Evolutionary conservation across 176 grass and related monocot genomes (phyloP), one percentile per base, ranked within the genome.

Genomic region (Triticum turgidum): DNA sequence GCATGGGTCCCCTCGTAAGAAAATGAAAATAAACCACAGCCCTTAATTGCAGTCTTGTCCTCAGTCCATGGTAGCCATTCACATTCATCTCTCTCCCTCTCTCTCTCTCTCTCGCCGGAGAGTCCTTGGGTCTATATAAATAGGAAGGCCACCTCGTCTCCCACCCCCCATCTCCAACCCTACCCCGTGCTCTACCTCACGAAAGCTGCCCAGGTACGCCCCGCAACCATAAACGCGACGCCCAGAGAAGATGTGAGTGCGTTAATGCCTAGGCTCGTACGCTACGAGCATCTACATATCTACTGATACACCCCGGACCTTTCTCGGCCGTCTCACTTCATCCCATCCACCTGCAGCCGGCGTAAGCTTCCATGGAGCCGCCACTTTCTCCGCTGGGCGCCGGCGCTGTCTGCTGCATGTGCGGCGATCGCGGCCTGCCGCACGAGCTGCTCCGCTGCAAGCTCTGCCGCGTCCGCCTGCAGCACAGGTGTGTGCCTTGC

Each of bases 321-420:
- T 80, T 30, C 34, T 52, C 34, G 34, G 2, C 63, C 64, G 18
- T 64, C 78, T 80, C 77, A 25, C 33, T 13, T 7, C 5, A 54
- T 15, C 41, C 71, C 17, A 37, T 62, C 58, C 76, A 79, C 34
- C 69, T 41, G 77, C 39, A 0, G 70, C 11, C 10, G 9, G 6
- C 67, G 22, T n/a, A 15, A 15, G 12, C 24, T 44, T 8, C 49
- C 66, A 82, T 80, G 86, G 29, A 82, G 38, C 35, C 83, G 18
- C 30, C 82, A 6, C 11, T 35, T 7, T 22, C 88, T 9, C 14
- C 18, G 77, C 11, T n/a, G 4, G 47, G 14, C 32, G 56, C 35
- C 45, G 25, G 34, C 76, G 84, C 68, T 3, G 87, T 97, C 47
- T 99, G 97, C 88, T 99, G 97, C 97, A 99, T 99, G 97, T 99